phyloP scores from a whole-genome alignment of 1,139 yeast genomes.

The Geotrichum carabidarum region DNA sequence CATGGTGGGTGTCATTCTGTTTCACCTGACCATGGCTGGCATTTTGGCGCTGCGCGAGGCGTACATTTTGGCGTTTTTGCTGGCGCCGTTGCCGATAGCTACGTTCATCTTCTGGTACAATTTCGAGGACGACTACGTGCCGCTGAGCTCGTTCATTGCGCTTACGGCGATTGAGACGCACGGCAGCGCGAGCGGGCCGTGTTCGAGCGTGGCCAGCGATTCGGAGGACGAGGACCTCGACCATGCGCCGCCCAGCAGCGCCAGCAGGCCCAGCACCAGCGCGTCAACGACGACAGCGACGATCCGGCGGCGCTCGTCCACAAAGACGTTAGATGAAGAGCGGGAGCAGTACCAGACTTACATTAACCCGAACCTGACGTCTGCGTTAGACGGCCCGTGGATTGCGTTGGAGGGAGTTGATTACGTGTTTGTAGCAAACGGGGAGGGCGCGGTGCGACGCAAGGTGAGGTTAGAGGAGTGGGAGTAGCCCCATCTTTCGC shows the following conservation, averaged over 20 bases:
- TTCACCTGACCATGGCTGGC: conserved; percentile 90
- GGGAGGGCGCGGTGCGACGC: conserved; percentile 53
- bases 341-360: conserved; percentile 65
- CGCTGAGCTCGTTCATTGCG: conserved; percentile 81
- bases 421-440: conserved; percentile 55
- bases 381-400: conserved; percentile 76
- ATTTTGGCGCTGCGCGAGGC: conserved; percentile 76
- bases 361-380: conserved; percentile 67
- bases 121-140: conserved; percentile 74
- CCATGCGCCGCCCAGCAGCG: neutral
- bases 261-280: neutral
- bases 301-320: conserved; percentile 25
- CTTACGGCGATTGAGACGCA: conserved; percentile 51
- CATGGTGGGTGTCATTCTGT: conserved; percentile 61
- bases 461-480: conserved; percentile 33
- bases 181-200: conserved; percentile 21
- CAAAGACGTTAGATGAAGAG: conserved; percentile 57
- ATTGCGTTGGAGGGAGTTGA: conserved; percentile 57
- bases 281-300: neutral
- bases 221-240: neutral
- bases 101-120: conserved; percentile 69
- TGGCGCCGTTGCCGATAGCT: conserved; percentile 69
- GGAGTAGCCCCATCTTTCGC: neutral
- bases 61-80: conserved; percentile 61
- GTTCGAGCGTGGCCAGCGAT: neutral